A percentile compares a stretch with the other conserved stretches of the same genome.
Evolutionary conservation across 768 basidiomycete genomes (phyloP).

Genomic region (Dendrothele bispora): DNA sequence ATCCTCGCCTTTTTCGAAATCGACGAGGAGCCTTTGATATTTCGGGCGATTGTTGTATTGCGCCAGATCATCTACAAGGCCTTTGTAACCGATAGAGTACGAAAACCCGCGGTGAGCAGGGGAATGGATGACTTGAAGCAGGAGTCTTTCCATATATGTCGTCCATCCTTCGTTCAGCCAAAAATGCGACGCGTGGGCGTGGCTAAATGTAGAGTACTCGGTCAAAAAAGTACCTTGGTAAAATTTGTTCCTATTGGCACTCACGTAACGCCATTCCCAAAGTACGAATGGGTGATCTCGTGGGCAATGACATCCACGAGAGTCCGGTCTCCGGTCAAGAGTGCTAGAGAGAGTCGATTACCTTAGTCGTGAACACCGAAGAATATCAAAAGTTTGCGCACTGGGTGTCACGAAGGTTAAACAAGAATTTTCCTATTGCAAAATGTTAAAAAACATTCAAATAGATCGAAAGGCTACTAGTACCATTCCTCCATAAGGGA

Average conservation of each 20-base stretch:
- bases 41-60: slow-evolving; percentile 59
- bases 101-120: slow-evolving; percentile 79
- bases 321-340: slow-evolving; percentile 84
- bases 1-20: slow-evolving; percentile 68
- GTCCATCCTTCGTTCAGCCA: slow-evolving; percentile 96
- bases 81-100: slow-evolving; percentile 74
- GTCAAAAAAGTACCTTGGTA: not conserved
- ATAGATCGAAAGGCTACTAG: too few species aligned
- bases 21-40: slow-evolving; percentile 79
- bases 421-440: slow-evolving; percentile 80
- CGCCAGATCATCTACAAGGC: slow-evolving; percentile 68
- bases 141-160: slow-evolving; percentile 85
- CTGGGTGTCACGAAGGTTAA: slow-evolving; percentile 88
- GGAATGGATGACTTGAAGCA: slow-evolving; percentile 68
- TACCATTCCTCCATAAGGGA: slow-evolving; percentile 94
- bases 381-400: slow-evolving; percentile 27
- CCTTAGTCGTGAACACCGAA: not conserved
- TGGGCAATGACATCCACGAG: slow-evolving; percentile 90
- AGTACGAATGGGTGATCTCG: slow-evolving; percentile 87
- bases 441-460: not conserved
- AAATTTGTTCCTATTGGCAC: slow-evolving; percentile 16
- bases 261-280: slow-evolving; percentile 87
- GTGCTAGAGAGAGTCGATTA: slow-evolving; percentile 39
- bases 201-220: slow-evolving; percentile 32
- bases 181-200: slow-evolving; percentile 76